A percentile compares a stretch with the other conserved stretches of the same genome.
These are phyloP conservation scores for Didymella keratinophila DNA, from an alignment of 2,329 filamentous ascomycete genomes.

Conservation along the genomic window DNA sequence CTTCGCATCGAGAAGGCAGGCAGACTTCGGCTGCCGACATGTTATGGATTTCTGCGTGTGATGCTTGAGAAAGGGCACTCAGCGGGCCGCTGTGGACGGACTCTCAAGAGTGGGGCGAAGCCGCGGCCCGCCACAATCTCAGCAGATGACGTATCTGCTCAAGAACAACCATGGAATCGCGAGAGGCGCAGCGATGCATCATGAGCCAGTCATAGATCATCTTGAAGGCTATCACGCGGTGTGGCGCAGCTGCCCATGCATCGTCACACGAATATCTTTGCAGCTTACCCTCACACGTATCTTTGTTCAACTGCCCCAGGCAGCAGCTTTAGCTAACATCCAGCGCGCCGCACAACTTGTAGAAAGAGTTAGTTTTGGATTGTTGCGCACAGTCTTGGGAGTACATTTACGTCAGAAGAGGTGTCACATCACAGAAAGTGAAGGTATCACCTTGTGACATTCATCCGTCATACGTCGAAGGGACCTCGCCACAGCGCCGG, in stretches of 20 bases:
- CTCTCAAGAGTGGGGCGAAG: slow-evolving; percentile 2
- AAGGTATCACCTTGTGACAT: not conserved
- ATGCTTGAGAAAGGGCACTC: too few relatives aligned
- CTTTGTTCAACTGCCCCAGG: slow-evolving; percentile 33
- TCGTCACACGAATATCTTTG: slow-evolving; percentile 30
- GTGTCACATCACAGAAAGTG: not conserved
- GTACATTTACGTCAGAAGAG: too few relatives aligned
- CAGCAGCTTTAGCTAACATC: slow-evolving; percentile 39
- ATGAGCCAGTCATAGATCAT: slow-evolving; percentile 2
- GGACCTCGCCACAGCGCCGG: not conserved
- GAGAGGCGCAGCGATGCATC: not conserved
- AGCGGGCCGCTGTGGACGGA: not conserved
- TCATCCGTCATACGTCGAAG: not conserved
- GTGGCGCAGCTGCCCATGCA: slow-evolving; percentile 34
- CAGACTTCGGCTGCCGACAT: too few relatives aligned
- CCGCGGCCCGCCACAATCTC: slow-evolving; percentile 12
- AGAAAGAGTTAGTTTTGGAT: slow-evolving; percentile 9
- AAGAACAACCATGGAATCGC: slow-evolving; percentile 7
- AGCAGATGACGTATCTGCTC: slow-evolving; percentile 18
- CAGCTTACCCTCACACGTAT: slow-evolving; percentile 29
- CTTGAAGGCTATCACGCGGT: slow-evolving; percentile 33
- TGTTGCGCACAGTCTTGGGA: not conserved
- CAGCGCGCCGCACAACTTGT: not conserved
- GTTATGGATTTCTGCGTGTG: too few relatives aligned
- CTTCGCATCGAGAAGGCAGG: too few relatives aligned